A percentile compares a stretch with the other conserved stretches of the same genome.
These are phyloP conservation scores for Candida ascalaphidarum DNA, from an alignment of 805 yeast genomes.

Conservation along the genomic window DNA sequence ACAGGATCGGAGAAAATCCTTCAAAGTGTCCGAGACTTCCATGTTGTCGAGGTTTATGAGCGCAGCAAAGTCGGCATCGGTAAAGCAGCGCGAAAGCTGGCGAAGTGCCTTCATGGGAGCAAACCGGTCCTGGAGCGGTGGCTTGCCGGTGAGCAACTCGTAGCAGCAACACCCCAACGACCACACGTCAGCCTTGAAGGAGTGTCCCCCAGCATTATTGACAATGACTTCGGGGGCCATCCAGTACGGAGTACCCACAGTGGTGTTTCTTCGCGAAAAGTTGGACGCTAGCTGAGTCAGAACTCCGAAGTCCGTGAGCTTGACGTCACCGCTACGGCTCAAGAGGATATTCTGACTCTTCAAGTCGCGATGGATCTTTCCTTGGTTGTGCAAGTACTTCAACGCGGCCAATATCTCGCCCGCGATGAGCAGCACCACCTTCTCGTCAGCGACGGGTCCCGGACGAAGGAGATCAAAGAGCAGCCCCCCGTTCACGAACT, in stretches of 20 bases:
- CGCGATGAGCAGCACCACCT: slow-evolving; percentile 42
- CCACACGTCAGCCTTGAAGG: slow-evolving; percentile 66
- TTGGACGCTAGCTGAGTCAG: slow-evolving; percentile 34
- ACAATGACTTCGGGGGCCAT: slow-evolving; percentile 56
- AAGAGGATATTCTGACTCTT: slow-evolving; percentile 34
- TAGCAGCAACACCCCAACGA: slow-evolving; percentile 72
- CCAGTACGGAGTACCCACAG: slow-evolving; percentile 56
- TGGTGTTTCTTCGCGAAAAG: slow-evolving; percentile 34
- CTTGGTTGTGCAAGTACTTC: slow-evolving; percentile 56
- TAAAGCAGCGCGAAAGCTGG: slow-evolving; percentile 22
- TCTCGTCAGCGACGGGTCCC: slow-evolving; percentile 49
- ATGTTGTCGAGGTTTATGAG: slow-evolving; percentile 16
- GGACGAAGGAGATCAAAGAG: slow-evolving; percentile 55
- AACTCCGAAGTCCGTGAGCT: slow-evolving; percentile 39
- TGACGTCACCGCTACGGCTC: slow-evolving; percentile 28
- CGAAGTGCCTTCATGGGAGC: slow-evolving; percentile 39
- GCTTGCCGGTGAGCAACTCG: slow-evolving; percentile 64
- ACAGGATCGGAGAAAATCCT: slow-evolving; percentile 25
- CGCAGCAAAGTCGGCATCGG: slow-evolving; percentile 19
- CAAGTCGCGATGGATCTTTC: slow-evolving; percentile 62
- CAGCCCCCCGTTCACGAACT: slow-evolving; percentile 72
- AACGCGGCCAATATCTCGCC: slow-evolving; percentile 53
- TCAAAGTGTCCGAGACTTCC: slow-evolving; percentile 14
- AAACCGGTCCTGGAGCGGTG: slow-evolving; percentile 45
- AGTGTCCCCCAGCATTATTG: slow-evolving; percentile 50